Evolutionary conservation across 2,329 filamentous ascomycete species (phyloP), one percentile per base, ranked within the genome.

Genomic region (Fusarium guadeloupense): DNA sequence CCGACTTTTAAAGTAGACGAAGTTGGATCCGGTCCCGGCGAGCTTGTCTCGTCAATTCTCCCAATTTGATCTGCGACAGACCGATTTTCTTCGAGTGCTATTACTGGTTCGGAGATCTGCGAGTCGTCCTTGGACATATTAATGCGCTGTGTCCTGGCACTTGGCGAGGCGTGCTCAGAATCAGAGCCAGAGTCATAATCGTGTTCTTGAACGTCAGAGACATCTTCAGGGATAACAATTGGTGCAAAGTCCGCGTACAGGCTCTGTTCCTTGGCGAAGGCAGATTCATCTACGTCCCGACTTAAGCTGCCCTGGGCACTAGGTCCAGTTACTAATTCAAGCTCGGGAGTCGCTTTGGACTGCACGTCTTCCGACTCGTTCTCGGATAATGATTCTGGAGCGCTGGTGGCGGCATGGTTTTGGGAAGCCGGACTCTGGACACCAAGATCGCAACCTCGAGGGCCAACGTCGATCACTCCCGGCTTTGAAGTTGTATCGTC

Each of bases 111-210:
- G 20, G 13, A 31, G 16, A 14, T 6, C n/a, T 30, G 45, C 16
- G 19, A n/a, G 19, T 16, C 20, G 14, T 47, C 33, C 25, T 33
- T 16, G 25, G 47, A 19, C 16, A 35, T 21, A 8, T 28, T 28
- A 25, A 17, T n/a, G 25, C 41, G 21, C 19, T 23, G 31, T 16
- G 35, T 21, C 17, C 16, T 35, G 14, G 40, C 14, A 23, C 38
- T 42, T 16, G 45, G 46, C 17, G 47, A 60, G 20, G 40, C 20
- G 42, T 46, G 43, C 31, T 62, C 42, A n/a, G 43, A 31, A 9
- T 46, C 37, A 19, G 40, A 38, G 23, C 10, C 23, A n/a, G n/a
- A n/a, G n/a, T n/a, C n/a, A n/a, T n/a, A n/a, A 16, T 52, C 33
- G 7, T 38, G 26, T 28, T 41, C 17, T 16, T 61, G 50, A 17